These are phyloP conservation scores for Beauveria sp. DNA, from an alignment of 2,329 filamentous ascomycete genomes.

Conservation along the genomic window DNA sequence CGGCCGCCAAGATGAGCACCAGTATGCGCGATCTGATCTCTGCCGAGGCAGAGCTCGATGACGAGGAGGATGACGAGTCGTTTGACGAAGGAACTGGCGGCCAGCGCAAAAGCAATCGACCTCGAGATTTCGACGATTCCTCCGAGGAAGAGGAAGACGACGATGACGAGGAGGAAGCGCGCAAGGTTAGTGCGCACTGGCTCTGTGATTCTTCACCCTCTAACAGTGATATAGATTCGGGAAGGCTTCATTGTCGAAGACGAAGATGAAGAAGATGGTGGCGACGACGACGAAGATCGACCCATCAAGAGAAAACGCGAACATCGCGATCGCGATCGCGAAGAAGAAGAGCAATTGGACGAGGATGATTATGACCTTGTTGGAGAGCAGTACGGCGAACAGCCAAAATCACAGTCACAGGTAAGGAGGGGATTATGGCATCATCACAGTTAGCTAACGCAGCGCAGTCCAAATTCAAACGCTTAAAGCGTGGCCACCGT, in stretches of 20 bases:
- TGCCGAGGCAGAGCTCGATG: conserved; percentile 77
- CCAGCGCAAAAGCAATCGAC: conserved; percentile 35
- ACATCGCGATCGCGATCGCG: conserved; percentile 64
- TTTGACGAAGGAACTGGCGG: conserved; percentile 70
- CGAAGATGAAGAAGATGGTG: conserved; percentile 68
- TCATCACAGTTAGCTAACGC: conserved; percentile 16
- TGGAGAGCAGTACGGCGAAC: conserved; percentile 65
- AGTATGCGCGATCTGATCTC: conserved; percentile 72
- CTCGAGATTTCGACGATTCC: conserved; percentile 60
- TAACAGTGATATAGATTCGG: conserved; percentile 52
- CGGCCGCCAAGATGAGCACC: conserved; percentile 46
- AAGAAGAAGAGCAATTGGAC: conserved; percentile 82
- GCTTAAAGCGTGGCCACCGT: conserved; percentile 84
- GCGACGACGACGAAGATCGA: conserved; percentile 46
- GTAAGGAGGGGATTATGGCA: conserved; percentile 38
- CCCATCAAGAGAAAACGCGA: conserved; percentile 70
- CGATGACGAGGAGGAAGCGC: conserved; percentile 79
- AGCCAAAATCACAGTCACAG: conserved; percentile 58
- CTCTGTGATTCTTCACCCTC: background rate
- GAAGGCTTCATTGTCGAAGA: conserved; percentile 89
- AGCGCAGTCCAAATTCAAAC: conserved; percentile 80
- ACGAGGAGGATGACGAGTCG: conserved; percentile 77
- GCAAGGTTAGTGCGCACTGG: conserved; percentile 49
- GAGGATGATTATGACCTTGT: conserved; percentile 96
- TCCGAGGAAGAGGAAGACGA: conserved; percentile 91